Percentiles rank a stretch among this genome's conserved stretches.
Conservation (phyloP, 352 stramenopile species). For the Phytopythium sindhum region DNA sequence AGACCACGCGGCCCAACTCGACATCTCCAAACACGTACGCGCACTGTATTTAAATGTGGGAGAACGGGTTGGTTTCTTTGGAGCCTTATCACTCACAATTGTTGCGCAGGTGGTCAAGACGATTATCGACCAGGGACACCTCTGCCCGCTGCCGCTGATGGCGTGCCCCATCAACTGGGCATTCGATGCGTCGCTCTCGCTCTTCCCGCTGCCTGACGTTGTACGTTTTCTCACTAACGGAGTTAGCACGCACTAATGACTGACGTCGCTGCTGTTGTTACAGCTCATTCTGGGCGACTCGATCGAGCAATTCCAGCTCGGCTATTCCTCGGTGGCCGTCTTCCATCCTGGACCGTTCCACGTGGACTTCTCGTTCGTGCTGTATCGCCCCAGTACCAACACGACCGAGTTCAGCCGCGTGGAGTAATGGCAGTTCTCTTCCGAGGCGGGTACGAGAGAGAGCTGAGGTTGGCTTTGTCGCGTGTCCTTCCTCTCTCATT, state of each 20-base stretch:
- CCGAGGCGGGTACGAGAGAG: background rate
- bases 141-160: slow-evolving; percentile 88
- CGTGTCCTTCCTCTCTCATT: background rate
- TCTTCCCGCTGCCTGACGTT: slow-evolving; percentile 92
- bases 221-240: slow-evolving; percentile 17
- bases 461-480: background rate
- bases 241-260: background rate
- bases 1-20: slow-evolving; percentile 34
- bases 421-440: slow-evolving; percentile 24
- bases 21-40: slow-evolving; percentile 81
- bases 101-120: slow-evolving; percentile 69
- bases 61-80: background rate
- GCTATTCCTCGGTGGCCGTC: slow-evolving; percentile 75
- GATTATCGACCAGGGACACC: slow-evolving; percentile 91
- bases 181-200: slow-evolving; percentile 88
- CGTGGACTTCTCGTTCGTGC: slow-evolving; percentile 83
- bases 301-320: slow-evolving; percentile 79
- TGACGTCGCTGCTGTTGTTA: background rate
- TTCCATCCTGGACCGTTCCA: slow-evolving; percentile 83
- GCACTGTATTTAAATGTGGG: background rate
- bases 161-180: slow-evolving; percentile 92
- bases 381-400: slow-evolving; percentile 82
- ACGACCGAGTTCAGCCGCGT: slow-evolving; percentile 84
- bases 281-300: slow-evolving; percentile 78
- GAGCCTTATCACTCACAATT: background rate